Conservation (phyloP, 169 alveolate genomes). For the Besnoitia besnoiti region DNA sequence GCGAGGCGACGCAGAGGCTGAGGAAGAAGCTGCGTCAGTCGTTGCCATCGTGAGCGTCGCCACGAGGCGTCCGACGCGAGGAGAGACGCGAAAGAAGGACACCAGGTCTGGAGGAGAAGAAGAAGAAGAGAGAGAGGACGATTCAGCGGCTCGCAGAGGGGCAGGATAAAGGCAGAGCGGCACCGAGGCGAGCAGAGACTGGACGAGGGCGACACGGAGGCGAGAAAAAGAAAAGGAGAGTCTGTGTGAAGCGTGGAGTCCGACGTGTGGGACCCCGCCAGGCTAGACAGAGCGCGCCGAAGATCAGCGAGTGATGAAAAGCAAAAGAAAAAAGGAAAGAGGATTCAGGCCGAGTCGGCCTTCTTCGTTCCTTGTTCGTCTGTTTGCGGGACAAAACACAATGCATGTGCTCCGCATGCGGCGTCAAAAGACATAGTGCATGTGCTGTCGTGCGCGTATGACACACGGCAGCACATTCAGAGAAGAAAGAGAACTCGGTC, state of each 20-base stretch:
- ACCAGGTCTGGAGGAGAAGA: neutral
- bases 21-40: neutral
- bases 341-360: no score
- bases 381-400: no score
- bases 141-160: neutral
- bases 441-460: no score
- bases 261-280: neutral
- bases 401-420: no score
- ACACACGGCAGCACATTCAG: no score
- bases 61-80: no score
- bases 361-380: no score
- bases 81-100: neutral
- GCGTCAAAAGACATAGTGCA: no score
- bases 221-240: neutral
- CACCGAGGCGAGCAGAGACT: neutral
- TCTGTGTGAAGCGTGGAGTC: neutral
- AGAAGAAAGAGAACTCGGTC: no score
- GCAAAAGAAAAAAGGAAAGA: neutral
- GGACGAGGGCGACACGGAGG: neutral
- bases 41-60: no score
- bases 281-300: neutral
- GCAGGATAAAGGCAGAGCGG: neutral
- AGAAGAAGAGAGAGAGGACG: neutral
- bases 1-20: neutral
- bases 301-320: neutral